Percentiles rank a stretch among this genome's conserved stretches.
Evolutionary conservation across 306 rosid genomes (phyloP).

Genomic region (Cajanus cajan): DNA sequence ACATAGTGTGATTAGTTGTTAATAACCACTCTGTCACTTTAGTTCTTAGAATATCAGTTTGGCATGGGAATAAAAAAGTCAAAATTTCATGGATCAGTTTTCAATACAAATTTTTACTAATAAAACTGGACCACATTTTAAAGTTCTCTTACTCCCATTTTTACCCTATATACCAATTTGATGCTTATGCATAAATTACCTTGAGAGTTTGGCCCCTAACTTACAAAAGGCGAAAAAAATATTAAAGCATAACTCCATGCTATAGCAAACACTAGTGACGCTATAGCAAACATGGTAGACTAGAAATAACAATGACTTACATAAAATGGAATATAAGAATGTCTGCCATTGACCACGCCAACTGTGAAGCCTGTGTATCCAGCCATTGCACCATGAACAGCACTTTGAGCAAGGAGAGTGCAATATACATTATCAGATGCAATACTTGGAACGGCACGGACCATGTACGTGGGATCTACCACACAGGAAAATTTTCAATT

Average conservation of each 20-base stretch:
- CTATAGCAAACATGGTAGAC: background rate
- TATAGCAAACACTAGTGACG: background rate
- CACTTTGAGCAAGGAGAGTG: conserved; percentile 73
- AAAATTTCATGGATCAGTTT: background rate
- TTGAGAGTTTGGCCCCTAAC: background rate
- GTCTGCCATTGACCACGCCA: conserved; percentile 61
- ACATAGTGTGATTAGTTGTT: background rate
- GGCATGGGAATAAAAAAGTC: background rate
- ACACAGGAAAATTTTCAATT: background rate
- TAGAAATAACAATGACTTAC: conserved; percentile 40
- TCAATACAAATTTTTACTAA: background rate
- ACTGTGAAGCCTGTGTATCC: conserved; percentile 70
- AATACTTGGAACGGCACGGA: conserved; percentile 67
- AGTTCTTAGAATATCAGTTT: background rate
- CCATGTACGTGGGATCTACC: conserved; percentile 84
- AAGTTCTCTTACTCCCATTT: background rate
- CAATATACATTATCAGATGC: conserved; percentile 68
- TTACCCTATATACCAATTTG: background rate
- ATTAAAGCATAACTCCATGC: background rate
- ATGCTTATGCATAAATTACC: background rate
- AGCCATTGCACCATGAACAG: conserved; percentile 76
- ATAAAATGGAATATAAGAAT: conserved; percentile 60
- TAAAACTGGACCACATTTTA: background rate
- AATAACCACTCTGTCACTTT: background rate
- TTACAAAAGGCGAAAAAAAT: background rate